phyloP scores from a whole-genome alignment of 176 grass and related monocot species.

The Musa beccarii region DNA sequence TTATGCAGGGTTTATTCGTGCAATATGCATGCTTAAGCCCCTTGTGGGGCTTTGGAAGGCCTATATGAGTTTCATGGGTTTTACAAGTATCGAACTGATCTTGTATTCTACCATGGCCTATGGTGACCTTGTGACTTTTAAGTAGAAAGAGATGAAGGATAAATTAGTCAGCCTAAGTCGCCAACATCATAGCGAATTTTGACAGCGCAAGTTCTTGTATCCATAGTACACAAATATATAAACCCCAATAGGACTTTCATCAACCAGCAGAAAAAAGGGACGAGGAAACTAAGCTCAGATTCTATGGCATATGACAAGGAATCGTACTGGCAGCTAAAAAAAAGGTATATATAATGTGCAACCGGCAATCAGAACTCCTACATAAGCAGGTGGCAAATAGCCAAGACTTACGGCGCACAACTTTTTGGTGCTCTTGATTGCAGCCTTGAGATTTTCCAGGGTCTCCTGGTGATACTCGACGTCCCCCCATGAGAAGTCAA shows the following conservation, averaged over 20 bases:
- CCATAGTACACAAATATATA: too few species aligned
- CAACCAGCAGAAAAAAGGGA: background rate
- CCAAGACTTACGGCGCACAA: constrained; percentile 58
- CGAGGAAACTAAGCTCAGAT: background rate
- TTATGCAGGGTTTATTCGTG: background rate
- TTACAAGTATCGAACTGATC: background rate
- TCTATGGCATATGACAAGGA: background rate
- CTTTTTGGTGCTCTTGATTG: constrained; percentile 88
- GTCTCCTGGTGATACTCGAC: constrained; percentile 93
- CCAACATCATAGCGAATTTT: background rate
- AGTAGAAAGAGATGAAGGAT: background rate
- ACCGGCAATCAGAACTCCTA: background rate
- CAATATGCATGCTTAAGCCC: background rate
- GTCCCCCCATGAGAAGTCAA: constrained; percentile 95
- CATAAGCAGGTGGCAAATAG: background rate
- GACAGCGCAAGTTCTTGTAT: background rate
- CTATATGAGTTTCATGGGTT: background rate
- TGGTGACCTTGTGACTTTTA: background rate
- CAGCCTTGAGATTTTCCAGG: constrained; percentile 83
- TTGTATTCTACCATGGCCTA: background rate
- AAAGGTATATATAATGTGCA: background rate
- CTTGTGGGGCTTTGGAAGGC: background rate
- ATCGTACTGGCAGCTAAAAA: background rate
- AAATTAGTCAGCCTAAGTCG: background rate
- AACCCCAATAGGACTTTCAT: too few species aligned